These are phyloP conservation scores for Solanum hybrid DNA, from an alignment of 305 asterid genomes.

Conservation along the genomic window DNA sequence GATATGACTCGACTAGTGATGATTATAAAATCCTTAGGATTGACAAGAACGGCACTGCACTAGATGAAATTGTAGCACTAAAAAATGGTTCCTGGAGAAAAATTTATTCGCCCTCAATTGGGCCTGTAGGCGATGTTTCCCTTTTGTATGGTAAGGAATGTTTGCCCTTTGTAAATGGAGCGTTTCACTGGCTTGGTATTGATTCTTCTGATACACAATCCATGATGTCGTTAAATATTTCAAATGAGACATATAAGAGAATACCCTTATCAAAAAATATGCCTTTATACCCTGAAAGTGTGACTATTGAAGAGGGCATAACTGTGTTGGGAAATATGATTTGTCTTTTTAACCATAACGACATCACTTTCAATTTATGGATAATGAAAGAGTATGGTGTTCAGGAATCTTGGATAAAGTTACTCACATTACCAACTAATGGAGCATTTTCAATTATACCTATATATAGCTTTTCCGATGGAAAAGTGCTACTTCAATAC, in stretches of 20 bases:
- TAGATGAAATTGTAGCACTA: background rate
- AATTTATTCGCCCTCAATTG: background rate
- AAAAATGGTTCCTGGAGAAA: background rate
- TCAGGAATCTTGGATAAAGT: background rate
- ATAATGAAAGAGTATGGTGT: background rate
- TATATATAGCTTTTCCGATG: background rate
- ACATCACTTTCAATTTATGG: background rate
- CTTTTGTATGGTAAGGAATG: background rate
- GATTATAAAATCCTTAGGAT: background rate
- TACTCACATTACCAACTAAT: background rate
- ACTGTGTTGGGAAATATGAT: background rate
- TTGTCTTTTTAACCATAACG: no score
- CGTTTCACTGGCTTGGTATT: background rate
- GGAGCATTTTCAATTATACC: background rate
- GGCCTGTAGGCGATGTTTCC: background rate
- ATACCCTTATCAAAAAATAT: no score
- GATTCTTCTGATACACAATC: background rate
- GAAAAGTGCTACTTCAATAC: background rate
- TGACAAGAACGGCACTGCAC: background rate
- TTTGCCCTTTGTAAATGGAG: background rate
- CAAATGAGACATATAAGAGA: background rate
- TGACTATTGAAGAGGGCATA: background rate
- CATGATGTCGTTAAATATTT: no score
- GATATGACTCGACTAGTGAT: background rate
- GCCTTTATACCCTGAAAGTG: background rate